Percentiles rank a stretch among this genome's conserved stretches.
Conservation (phyloP, 352 stramenopile species). For the Phytophthora europaea region DNA sequence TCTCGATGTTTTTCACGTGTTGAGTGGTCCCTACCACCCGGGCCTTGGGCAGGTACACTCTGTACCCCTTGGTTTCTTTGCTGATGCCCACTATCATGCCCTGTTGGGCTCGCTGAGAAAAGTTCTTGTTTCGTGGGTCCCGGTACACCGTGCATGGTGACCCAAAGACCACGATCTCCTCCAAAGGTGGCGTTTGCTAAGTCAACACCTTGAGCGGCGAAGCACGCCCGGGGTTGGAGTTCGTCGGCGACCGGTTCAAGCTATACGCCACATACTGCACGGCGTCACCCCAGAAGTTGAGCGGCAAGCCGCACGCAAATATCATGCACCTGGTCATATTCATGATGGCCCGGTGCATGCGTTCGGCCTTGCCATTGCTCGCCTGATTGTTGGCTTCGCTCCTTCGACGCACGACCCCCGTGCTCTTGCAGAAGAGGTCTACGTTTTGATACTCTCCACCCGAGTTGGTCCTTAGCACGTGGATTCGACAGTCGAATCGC, state of each 20-base stretch:
- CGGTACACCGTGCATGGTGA: constrained; percentile 6
- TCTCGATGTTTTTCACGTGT: constrained; percentile 13
- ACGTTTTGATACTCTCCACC: constrained; percentile 5
- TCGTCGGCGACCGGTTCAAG: constrained; percentile 32
- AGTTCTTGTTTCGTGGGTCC: too few relatives aligned
- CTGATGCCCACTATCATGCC: constrained; percentile 24
- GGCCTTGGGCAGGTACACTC: constrained; percentile 11
- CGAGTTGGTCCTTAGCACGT: background rate
- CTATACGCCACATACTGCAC: constrained; percentile 40
- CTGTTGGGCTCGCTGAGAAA: background rate
- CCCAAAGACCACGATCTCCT: constrained; percentile 25
- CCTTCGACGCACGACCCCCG: background rate
- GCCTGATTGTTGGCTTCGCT: background rate
- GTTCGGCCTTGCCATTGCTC: too few relatives aligned
- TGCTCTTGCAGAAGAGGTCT: constrained; percentile 1
- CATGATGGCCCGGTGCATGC: too few relatives aligned
- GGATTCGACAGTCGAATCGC: background rate
- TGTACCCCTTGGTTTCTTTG: constrained; percentile 22
- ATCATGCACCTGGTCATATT: too few relatives aligned
- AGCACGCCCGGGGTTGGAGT: constrained; percentile 15
- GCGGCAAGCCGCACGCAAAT: too few relatives aligned
- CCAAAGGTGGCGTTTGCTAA: background rate
- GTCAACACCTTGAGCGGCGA: constrained; percentile 22
- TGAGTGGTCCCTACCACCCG: background rate
- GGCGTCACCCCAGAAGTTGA: background rate